Base-by-base conservation (phyloP, 192 early-diverging fungal genomes). In the Entomortierella beljakovae region DNA sequence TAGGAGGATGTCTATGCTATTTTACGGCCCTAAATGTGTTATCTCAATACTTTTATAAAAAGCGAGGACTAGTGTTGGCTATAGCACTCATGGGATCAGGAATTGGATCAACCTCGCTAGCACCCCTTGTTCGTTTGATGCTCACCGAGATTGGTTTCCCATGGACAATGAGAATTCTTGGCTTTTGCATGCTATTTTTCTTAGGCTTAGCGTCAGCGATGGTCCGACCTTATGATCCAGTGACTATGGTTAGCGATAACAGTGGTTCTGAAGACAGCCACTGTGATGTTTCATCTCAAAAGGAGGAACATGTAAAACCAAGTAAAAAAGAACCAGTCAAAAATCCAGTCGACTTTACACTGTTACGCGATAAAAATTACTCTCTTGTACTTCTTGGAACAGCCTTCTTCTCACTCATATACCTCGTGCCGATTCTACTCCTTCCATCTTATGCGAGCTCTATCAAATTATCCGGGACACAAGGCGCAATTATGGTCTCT, bases 391-490 rank as follows among this genome's bases (percentile, higher is more conserved):
- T 46, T 11, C 3, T 15, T 46, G 43, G 15, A 46, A 46, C 43
- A 46, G 15, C 20, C 15, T 20, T 46, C 5, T 46, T 20, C 20
- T 46, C 43, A 3, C 43, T 46, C 43, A 46, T 16, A 3, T 20
- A 15, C 43, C 43, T 46, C 15, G 43, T 46, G 6, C 43, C 43
- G 3, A 2, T 11, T 10, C 43, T 46, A 46, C 43, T 46, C 15
- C 2, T 4, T 20, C 43, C 43, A 46, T 46, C 43, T 2, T 46
- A 46, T 46, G 43, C 15, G 5, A 46, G 3, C 15, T 46, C 43
- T 20, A 57, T 71, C 11, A 46, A 54, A 15, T 32, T 61, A 16
- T 26, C 70, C 50, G 42, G 61, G 8, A 42, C 70, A 2, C 53
- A 64, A 49, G 70, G 70, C 50, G 43, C 43, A 11, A 2, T 15